phyloP scores from a whole-genome alignment of 1,284 basidiomycete genomes.

The Anthracocystis setariae region DNA sequence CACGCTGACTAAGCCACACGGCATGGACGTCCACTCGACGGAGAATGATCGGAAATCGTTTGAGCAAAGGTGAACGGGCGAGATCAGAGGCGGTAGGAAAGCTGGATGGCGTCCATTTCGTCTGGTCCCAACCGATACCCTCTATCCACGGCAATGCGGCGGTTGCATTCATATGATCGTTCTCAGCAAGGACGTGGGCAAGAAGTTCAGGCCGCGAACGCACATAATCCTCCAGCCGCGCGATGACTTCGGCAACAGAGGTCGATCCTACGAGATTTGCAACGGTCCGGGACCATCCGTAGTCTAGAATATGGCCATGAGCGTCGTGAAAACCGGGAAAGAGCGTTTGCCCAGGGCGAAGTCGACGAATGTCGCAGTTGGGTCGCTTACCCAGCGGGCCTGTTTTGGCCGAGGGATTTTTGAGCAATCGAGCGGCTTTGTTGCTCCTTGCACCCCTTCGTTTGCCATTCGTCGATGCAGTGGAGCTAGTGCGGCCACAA shows the following conservation, averaged over 20 bases:
- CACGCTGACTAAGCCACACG: constrained; percentile 79
- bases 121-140: constrained; percentile 94
- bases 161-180: not conserved
- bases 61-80: constrained; percentile 69
- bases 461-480: not conserved
- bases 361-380: constrained; percentile 23
- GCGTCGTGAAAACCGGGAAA: constrained; percentile 61
- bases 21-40: constrained; percentile 79
- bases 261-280: constrained; percentile 54
- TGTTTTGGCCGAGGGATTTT: not conserved
- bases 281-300: constrained; percentile 52
- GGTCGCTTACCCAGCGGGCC: constrained; percentile 8
- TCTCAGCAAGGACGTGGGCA: constrained; percentile 13
- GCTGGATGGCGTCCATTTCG: constrained; percentile 65
- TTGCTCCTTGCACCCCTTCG: constrained; percentile 26
- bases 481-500: constrained; percentile 3
- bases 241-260: constrained; percentile 44
- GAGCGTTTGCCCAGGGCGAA: constrained; percentile 28
- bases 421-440: constrained; percentile 30
- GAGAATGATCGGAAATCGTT: constrained; percentile 27
- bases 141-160: constrained; percentile 75
- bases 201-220: constrained; percentile 28
- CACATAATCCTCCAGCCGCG: constrained; percentile 48
- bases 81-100: constrained; percentile 78
- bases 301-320: constrained; percentile 62